Base-by-base conservation (phyloP, 495 filamentous ascomycete species). In the Gamarada debralockiae region DNA sequence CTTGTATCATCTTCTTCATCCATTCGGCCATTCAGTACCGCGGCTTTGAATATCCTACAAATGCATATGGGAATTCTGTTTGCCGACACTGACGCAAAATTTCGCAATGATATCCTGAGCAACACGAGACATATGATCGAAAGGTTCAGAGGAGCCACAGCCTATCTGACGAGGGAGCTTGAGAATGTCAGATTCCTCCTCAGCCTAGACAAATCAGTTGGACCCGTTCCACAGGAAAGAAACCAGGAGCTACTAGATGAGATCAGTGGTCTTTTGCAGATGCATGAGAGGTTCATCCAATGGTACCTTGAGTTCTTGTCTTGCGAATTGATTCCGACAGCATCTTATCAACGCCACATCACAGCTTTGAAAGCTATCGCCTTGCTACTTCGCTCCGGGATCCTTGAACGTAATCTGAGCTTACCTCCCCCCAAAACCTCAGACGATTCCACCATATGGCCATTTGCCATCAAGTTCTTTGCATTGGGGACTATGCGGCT, bases 341-440 rank as follows among this genome's bases (percentile, higher is more conserved):
- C 86, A 14, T 88, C 89, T 15, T 97, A 97, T 58, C 89, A 92
- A 57, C 82, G 89, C 10, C 91, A 92, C 56, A 86, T 90, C n/a
- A 86, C 81, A 1, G 82, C 89, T 0, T 60, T 96, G 31, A 90
- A 83, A 48, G 78, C 84, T 0, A 63, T 93, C 33, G 63, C 68
- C 1, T 69, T 85, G 12, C 53, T 91, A 1, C 55, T 90, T 2
- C 77, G 77, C 24, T 80, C 84, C 3, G 82, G 76, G 1, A 40
- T 79, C 10, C 38, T 53, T 5, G 21, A 46, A 7, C 27, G 34
- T 13, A 23, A n/a, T 14, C 3, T 31, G 3, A 9, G 15, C 18
- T n/a, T 17, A 1, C 13, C 24, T n/a, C 10, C 41, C 2, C 2
- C 17, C 5, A 10, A 21, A 23, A 23, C 24, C 3, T 10, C 40